Base-by-base conservation (phyloP, 2,329 filamentous ascomycete genomes). In the Colletotrichum falcatum region DNA sequence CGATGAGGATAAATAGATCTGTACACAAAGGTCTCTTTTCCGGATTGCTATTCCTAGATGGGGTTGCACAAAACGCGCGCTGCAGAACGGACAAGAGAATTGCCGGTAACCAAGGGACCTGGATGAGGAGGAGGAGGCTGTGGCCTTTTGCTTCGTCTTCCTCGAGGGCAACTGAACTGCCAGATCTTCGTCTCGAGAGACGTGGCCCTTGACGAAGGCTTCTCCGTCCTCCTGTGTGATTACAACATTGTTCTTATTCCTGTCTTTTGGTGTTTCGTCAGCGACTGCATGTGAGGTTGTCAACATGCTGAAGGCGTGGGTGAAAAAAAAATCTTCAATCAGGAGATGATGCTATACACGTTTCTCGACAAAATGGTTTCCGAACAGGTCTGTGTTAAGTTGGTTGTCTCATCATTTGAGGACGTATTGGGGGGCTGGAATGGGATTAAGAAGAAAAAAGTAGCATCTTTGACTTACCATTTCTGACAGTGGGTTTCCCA, bases 381-480 rank as follows among this genome's bases (percentile, higher is more conserved):
- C 75, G 78, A 79, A 79, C 77, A 79, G 77, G 78, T 79, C 77
- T 78, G 77, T 79, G 77, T 75, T 58, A 44, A 64, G 59, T 59
- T 77, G 76, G 63, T 62, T 74, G 46, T 74, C 71, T 79, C 76
- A 77, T 79, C 76, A 78, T 76, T 66, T 64, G 59, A 60, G 42
- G 44, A n/a, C n/a, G 16, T 26, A 26, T 51, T n/a, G 9, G 28
- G 53, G n/a, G 11, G 51, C 37, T 18, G 14, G 20, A 20, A n/a
- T 39, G 55, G 16, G 35, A 35, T n/a, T 11, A 26, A 39, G n/a
- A n/a, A 28, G 16, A 35, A 42, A 14, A 37, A 42, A 26, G 16
- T 26, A 7, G 30, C 3, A 7, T 23, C 30, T 11, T 7, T 3
- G 20, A 51, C 65, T 69, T 70, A 71, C 69, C 65, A 56, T 18